Evolutionary conservation across 2,329 filamentous ascomycete species (phyloP).

Genomic region (Fusarium chuoi): DNA sequence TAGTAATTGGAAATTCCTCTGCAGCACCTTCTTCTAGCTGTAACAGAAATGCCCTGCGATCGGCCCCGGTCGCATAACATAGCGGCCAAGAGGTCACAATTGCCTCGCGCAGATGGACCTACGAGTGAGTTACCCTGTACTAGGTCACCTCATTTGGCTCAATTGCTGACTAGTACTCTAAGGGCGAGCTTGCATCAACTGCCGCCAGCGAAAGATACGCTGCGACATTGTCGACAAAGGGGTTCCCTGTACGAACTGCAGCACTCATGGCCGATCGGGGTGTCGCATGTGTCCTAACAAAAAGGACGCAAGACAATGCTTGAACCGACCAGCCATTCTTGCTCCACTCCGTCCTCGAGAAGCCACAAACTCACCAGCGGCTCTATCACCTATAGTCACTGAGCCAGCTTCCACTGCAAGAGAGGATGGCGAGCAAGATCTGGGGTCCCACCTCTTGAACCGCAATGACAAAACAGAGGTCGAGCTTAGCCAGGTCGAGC

Average conservation of each 20-base stretch:
- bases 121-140: neutral
- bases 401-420: neutral
- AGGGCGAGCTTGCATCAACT: conserved; percentile 11
- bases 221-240: conserved; percentile 7
- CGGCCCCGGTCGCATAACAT: neutral
- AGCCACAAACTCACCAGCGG: neutral
- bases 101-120: too few relatives aligned
- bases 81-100: neutral
- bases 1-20: neutral
- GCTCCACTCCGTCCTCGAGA: neutral
- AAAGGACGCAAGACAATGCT: neutral
- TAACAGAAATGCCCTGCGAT: neutral
- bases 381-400: neutral
- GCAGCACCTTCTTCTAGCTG: accelerated
- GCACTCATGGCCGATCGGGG: neutral
- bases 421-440: neutral
- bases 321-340: neutral
- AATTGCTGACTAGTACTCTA: accelerated
- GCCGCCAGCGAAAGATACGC: neutral
- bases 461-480: neutral
- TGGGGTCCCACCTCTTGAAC: neutral
- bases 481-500: neutral
- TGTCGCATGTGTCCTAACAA: conserved; percentile 1
- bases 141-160: accelerated
- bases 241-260: conserved; percentile 4